Evolutionary conservation across 2,329 filamentous ascomycete genomes (phyloP).

Genomic region (Alternaria tenuissima): DNA sequence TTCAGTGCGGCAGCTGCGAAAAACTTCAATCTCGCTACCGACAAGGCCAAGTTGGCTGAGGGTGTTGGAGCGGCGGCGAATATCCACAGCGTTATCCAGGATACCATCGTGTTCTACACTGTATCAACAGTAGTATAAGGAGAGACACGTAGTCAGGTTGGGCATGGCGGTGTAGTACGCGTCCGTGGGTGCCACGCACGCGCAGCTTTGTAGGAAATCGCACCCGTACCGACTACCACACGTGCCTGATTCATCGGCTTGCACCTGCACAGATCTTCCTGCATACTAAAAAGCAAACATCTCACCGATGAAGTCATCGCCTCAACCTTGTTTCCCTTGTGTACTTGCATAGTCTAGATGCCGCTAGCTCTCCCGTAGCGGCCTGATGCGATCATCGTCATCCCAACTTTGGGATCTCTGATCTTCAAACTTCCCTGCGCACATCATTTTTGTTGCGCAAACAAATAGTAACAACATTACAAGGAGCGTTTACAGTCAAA

Average conservation of each 20-base stretch:
- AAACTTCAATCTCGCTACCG: constrained; percentile 16
- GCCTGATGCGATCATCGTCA: constrained; percentile 2
- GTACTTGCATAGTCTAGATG: not conserved
- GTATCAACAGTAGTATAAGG: not conserved
- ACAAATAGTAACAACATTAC: not conserved
- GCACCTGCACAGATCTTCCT: not conserved
- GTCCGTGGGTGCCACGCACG: not conserved
- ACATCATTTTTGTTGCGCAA: not conserved
- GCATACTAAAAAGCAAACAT: not conserved
- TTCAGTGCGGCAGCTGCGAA: constrained; percentile 24
- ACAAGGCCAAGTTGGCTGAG: constrained; percentile 17
- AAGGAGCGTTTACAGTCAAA: not conserved
- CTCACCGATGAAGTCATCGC: constrained; percentile 10
- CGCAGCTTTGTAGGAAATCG: not conserved
- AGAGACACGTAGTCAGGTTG: not conserved
- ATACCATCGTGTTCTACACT: constrained; percentile 22
- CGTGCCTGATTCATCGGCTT: not conserved
- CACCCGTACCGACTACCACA: not conserved
- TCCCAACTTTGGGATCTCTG: constrained; percentile 1
- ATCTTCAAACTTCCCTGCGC: not conserved
- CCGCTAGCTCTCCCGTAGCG: constrained; percentile 9
- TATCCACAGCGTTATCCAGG: constrained; percentile 28
- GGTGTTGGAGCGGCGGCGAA: constrained; percentile 22
- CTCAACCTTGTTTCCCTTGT: not conserved
- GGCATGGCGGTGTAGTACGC: not conserved